These are phyloP conservation scores for Alnus glutinosa DNA, from an alignment of 306 rosid genomes.

Conservation along the genomic window DNA sequence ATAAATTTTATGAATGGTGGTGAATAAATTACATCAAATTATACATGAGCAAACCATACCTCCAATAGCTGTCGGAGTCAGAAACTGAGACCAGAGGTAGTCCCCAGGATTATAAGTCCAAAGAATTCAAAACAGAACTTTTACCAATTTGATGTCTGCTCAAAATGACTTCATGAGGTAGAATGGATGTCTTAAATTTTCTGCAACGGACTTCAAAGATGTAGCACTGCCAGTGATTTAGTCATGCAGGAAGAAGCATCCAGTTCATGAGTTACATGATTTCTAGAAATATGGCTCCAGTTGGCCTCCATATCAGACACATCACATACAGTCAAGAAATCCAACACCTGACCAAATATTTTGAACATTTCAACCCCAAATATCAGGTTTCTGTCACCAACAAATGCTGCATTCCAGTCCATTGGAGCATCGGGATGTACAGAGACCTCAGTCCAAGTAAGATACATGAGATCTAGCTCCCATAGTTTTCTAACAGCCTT, in stretches of 20 bases:
- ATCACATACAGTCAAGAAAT: constrained; percentile 85
- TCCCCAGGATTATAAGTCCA: constrained; percentile 39
- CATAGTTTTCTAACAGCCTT: constrained; percentile 94
- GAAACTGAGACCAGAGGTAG: constrained; percentile 38
- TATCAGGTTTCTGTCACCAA: constrained; percentile 71
- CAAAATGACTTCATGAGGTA: constrained; percentile 26
- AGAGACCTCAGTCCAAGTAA: constrained; percentile 78
- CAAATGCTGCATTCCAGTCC: constrained; percentile 97
- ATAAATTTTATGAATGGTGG: constrained; percentile 50
- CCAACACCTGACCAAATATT: constrained; percentile 95
- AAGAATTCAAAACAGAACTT: constrained; percentile 33
- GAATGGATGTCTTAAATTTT: constrained; percentile 23
- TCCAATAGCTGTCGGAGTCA: constrained; percentile 2
- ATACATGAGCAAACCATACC: constrained; percentile 41
- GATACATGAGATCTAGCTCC: constrained; percentile 89
- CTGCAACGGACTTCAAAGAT: constrained; percentile 54
- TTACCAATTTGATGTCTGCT: constrained; percentile 24
- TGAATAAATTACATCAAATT: constrained; percentile 48
- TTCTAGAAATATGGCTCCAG: constrained; percentile 92
- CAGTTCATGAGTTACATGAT: constrained; percentile 71
- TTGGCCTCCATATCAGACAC: constrained; percentile 56
- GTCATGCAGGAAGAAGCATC: constrained; percentile 94
- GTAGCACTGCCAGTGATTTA: constrained; percentile 82
- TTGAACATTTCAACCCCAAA: constrained; percentile 98
- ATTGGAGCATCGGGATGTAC: constrained; percentile 99